These are phyloP conservation scores for Epichloe scottii DNA, from an alignment of 2,329 filamentous ascomycete genomes.

Conservation along the genomic window DNA sequence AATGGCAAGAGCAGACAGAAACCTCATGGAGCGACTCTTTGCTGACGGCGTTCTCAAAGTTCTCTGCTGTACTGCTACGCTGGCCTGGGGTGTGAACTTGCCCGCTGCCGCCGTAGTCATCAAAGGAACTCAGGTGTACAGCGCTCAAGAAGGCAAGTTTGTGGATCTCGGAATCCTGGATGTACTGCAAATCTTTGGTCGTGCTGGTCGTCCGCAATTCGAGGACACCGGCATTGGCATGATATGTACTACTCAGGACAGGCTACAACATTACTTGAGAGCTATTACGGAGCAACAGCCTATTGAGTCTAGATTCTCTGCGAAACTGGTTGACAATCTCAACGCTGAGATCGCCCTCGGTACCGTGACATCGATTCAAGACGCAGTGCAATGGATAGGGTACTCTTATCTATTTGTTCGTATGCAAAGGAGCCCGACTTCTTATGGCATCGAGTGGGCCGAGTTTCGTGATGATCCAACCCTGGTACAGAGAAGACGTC, in stretches of 20 bases:
- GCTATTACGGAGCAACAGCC: slow-evolving; percentile 93
- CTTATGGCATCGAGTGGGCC: slow-evolving; percentile 90
- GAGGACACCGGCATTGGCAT: slow-evolving; percentile 97
- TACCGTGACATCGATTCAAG: slow-evolving; percentile 85
- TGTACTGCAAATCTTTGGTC: slow-evolving; percentile 95
- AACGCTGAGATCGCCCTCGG: slow-evolving; percentile 91
- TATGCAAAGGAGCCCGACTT: slow-evolving; percentile 83
- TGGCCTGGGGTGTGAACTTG: slow-evolving; percentile 98
- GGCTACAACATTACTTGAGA: slow-evolving; percentile 77
- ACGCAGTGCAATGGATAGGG: slow-evolving; percentile 93
- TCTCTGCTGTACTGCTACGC: slow-evolving; percentile 91
- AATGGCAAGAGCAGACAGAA: slow-evolving; percentile 87
- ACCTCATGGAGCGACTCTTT: slow-evolving; percentile 90
- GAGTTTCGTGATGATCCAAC: slow-evolving; percentile 82
- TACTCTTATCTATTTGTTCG: slow-evolving; percentile 97
- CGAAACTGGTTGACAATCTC: slow-evolving; percentile 88
- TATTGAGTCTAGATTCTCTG: slow-evolving; percentile 92
- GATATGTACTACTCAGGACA: slow-evolving; percentile 95
- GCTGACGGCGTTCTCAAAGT: slow-evolving; percentile 88
- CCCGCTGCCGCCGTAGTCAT: slow-evolving; percentile 94
- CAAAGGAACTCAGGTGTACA: slow-evolving; percentile 96
- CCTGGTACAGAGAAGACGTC: slow-evolving; percentile 71
- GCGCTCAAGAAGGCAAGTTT: slow-evolving; percentile 90
- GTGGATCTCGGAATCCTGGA: slow-evolving; percentile 93
- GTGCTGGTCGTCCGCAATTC: slow-evolving; percentile 93